These are phyloP conservation scores for Thielaviopsis ethacetica DNA, from an alignment of 2,329 filamentous ascomycete genomes.

Conservation along the genomic window DNA sequence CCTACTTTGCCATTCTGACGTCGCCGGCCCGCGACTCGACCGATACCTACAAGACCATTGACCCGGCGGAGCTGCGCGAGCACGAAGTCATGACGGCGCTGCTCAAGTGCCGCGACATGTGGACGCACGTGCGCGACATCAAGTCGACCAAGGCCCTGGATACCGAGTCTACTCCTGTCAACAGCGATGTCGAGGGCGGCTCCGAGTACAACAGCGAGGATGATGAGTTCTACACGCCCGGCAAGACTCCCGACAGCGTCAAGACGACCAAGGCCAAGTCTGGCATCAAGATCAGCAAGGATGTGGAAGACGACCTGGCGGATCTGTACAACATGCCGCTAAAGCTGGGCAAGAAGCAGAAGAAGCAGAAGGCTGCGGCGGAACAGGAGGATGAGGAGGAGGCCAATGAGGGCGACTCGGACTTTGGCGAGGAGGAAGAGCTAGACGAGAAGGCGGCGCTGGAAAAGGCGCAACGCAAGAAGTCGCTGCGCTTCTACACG, in stretches of 20 bases:
- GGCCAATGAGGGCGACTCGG: slow-evolving; percentile 49
- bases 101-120: slow-evolving; percentile 63
- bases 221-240: slow-evolving; percentile 14
- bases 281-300: slow-evolving; percentile 34
- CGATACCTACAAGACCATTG: slow-evolving; percentile 40
- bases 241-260: slow-evolving; percentile 15
- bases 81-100: slow-evolving; percentile 83
- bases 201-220: slow-evolving; percentile 16
- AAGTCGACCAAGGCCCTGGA: slow-evolving; percentile 26
- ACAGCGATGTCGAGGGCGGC: slow-evolving; percentile 21
- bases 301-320: slow-evolving; percentile 53
- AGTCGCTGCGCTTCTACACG: slow-evolving; percentile 91
- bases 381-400: slow-evolving; percentile 26
- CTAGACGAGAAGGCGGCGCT: slow-evolving; percentile 65
- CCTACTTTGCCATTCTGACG: slow-evolving; percentile 91
- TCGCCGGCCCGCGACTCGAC: slow-evolving; percentile 51
- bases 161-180: slow-evolving; percentile 15
- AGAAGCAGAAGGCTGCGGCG: slow-evolving; percentile 22
- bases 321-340: slow-evolving; percentile 49
- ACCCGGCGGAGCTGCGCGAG: slow-evolving; percentile 66
- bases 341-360: slow-evolving; percentile 28
- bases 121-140: slow-evolving; percentile 58
- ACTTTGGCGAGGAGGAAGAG: slow-evolving; percentile 80
- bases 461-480: slow-evolving; percentile 80
- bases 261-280: slow-evolving; percentile 24